Conservation (phyloP, 2,329 filamentous ascomycete genomes). For the Fusarium miscanthi region DNA sequence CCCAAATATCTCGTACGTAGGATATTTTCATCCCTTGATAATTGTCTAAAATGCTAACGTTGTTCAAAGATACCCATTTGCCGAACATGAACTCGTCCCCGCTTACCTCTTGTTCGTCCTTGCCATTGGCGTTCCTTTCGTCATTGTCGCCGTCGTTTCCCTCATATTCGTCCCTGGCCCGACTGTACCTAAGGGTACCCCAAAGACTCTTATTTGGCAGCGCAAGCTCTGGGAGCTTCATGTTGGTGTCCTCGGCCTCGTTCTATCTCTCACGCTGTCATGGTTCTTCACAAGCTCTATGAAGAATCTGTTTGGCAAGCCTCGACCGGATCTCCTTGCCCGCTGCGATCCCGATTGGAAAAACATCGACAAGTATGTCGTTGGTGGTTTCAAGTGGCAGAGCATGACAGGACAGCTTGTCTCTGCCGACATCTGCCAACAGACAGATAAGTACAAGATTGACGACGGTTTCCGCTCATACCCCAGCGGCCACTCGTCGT, state of each 20-base stretch:
- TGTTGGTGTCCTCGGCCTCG: slow-evolving; percentile 84
- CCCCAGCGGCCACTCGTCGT: slow-evolving; percentile 65
- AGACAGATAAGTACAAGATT: slow-evolving; percentile 68
- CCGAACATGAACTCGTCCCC: slow-evolving; percentile 77
- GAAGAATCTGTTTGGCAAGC: slow-evolving; percentile 79
- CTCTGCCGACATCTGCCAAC: slow-evolving; percentile 78
- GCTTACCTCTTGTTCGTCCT: slow-evolving; percentile 73
- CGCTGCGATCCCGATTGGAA: slow-evolving; percentile 81
- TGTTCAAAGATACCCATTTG: slow-evolving; percentile 72
- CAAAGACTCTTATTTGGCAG: slow-evolving; percentile 75
- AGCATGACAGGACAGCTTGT: slow-evolving; percentile 75
- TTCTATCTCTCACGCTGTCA: slow-evolving; percentile 74
- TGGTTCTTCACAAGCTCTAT: slow-evolving; percentile 87
- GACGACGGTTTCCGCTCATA: slow-evolving; percentile 89
- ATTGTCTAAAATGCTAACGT: slow-evolving; percentile 1
- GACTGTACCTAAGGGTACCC: slow-evolving; percentile 71
- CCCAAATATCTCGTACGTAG: slow-evolving; percentile 75
- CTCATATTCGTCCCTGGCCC: slow-evolving; percentile 78
- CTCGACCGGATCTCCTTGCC: slow-evolving; percentile 83
- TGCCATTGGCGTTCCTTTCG: slow-evolving; percentile 71
- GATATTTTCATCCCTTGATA: background rate
- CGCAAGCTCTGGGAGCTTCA: slow-evolving; percentile 94
- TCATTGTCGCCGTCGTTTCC: slow-evolving; percentile 75
- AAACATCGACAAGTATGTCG: slow-evolving; percentile 67
- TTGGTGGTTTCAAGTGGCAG: slow-evolving; percentile 69